phyloP scores from a whole-genome alignment of 179 eudicot genomes.

The Heliamphora pulchella region DNA sequence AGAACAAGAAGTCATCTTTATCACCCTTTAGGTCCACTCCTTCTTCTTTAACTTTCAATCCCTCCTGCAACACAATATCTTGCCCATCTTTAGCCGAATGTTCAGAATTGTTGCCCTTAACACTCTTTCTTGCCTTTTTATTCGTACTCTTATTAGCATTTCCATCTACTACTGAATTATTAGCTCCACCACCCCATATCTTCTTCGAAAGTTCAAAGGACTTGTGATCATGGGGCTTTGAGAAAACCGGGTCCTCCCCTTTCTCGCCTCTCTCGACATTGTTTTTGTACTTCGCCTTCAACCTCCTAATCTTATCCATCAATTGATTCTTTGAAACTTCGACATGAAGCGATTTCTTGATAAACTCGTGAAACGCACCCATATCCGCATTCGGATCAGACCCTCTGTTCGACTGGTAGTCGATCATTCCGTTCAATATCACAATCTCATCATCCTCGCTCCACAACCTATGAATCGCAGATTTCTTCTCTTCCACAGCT shows the following conservation, averaged over 20 bases:
- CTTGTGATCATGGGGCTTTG: slow-evolving; percentile 34
- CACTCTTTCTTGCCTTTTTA: slow-evolving; percentile 7
- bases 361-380: slow-evolving; percentile 21
- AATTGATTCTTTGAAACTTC: slow-evolving; percentile 33
- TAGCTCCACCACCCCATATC: slow-evolving; percentile 33
- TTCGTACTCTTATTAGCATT: background rate
- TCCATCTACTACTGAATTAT: background rate
- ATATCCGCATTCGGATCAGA: slow-evolving; percentile 16
- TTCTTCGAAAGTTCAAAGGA: slow-evolving; percentile 33
- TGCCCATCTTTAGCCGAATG: background rate
- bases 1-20: slow-evolving; percentile 19
- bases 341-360: slow-evolving; percentile 19
- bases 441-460: slow-evolving; percentile 29
- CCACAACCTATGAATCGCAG: slow-evolving; percentile 28
- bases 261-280: slow-evolving; percentile 23
- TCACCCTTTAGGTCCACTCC: background rate
- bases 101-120: background rate
- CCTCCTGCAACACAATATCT: background rate
- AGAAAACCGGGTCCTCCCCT: slow-evolving; percentile 35
- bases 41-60: background rate
- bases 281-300: slow-evolving; percentile 41
- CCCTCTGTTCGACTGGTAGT: slow-evolving; percentile 16
- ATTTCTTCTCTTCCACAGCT: slow-evolving; percentile 21
- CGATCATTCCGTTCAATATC: slow-evolving; percentile 28
- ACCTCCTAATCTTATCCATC: slow-evolving; percentile 38